A percentile compares a stretch with the other conserved stretches of the same genome.
These are phyloP conservation scores for Ceratobasidium sp. DNA, from an alignment of 1,284 basidiomycete species.

Conservation along the genomic window DNA sequence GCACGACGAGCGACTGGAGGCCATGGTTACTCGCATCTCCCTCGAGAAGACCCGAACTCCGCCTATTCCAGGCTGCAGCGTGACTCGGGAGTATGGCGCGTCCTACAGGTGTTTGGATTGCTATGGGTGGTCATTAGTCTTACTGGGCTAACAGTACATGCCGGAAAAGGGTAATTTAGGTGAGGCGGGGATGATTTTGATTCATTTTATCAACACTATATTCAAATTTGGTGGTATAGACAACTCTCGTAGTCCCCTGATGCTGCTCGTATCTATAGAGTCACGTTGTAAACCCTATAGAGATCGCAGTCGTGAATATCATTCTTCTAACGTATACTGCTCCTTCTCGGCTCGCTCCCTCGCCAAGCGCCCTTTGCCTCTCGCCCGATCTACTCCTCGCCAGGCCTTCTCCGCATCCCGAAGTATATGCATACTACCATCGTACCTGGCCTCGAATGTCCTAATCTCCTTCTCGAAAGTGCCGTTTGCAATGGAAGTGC, in stretches of 20 bases:
- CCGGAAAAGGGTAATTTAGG: constrained; percentile 11
- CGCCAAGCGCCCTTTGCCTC: constrained; percentile 69
- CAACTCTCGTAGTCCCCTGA: too few relatives aligned
- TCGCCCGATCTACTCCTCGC: constrained; percentile 65
- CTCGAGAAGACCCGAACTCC: constrained; percentile 32
- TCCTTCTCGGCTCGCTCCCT: constrained; percentile 56
- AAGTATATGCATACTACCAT: constrained; percentile 55
- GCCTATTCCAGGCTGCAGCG: constrained; percentile 24
- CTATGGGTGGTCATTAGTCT: constrained; percentile 39
- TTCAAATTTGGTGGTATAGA: too few relatives aligned
- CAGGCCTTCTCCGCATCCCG: constrained; percentile 60
- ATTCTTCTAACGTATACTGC: constrained; percentile 13
- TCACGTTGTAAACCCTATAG: too few relatives aligned
- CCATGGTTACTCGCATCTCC: constrained; percentile 14
- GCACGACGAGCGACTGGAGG: constrained; percentile 29
- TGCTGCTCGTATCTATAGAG: too few relatives aligned
- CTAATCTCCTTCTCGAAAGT: constrained; percentile 58
- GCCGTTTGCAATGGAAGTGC: constrained; percentile 46
- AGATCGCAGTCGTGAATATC: too few relatives aligned
- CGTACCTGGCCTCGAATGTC: constrained; percentile 60
- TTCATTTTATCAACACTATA: not conserved
- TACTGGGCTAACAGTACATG: constrained; percentile 36
- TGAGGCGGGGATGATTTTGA: not conserved
- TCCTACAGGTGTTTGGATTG: constrained; percentile 40
- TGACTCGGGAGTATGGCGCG: constrained; percentile 39